Evolutionary conservation across 768 basidiomycete genomes (phyloP).

Genomic region (Rubroboletus pulcherrimus): DNA sequence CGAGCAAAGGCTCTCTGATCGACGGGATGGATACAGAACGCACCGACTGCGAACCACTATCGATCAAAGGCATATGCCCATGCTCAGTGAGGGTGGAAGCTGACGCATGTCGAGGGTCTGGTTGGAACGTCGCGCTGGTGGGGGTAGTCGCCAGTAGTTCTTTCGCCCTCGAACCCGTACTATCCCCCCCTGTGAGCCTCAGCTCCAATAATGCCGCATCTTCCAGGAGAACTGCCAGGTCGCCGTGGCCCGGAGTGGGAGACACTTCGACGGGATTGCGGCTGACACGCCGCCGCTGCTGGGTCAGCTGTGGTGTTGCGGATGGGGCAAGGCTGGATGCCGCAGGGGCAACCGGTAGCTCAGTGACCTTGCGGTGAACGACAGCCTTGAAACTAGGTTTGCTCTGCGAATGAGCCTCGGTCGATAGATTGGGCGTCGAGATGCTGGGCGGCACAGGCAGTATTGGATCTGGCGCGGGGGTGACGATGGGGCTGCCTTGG

Average conservation of each 20-base stretch:
- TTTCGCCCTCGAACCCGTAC: constrained; percentile 3
- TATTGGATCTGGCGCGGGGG: constrained; percentile 2
- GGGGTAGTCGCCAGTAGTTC: constrained; percentile 19
- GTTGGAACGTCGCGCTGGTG: constrained; percentile 23
- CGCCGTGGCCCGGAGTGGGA: constrained; percentile 47
- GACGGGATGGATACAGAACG: constrained; percentile 31
- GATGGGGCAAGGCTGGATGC: constrained; percentile 13
- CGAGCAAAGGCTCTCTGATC: constrained; percentile 27
- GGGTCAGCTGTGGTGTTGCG: constrained; percentile 26
- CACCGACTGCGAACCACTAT: constrained; percentile 21
- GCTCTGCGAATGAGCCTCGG: constrained; percentile 2
- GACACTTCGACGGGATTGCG: constrained; percentile 32
- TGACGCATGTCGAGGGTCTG: constrained; percentile 19
- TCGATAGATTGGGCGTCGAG: constrained; percentile 6
- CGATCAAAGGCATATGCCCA: constrained; percentile 9
- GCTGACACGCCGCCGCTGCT: constrained; percentile 28
- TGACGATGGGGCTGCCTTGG: background rate
- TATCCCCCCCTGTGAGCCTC: constrained; percentile 46
- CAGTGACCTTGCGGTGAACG: constrained; percentile 53
- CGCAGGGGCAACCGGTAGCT: constrained; percentile 24
- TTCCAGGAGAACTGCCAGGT: constrained; percentile 51
- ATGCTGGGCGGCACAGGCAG: constrained; percentile 1
- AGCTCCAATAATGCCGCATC: constrained; percentile 58
- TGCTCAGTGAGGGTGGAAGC: constrained; percentile 23
- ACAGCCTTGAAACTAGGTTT: constrained; percentile 48